Conservation (phyloP, 1,284 basidiomycete genomes). For the Cutaneotrichosporon mucoides region DNA sequence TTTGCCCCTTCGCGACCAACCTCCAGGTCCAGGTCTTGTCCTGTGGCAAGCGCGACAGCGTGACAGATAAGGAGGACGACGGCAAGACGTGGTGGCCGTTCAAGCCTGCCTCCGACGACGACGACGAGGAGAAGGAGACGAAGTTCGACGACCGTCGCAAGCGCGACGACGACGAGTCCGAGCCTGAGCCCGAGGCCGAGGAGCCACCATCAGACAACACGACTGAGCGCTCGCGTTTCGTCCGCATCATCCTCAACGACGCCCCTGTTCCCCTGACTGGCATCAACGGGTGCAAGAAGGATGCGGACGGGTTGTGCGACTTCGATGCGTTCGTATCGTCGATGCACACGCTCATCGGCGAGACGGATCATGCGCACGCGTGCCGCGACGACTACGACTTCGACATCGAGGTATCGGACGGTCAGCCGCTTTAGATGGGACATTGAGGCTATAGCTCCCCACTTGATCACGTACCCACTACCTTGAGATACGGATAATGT, state of each 20-base stretch:
- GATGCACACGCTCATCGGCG: constrained; percentile 52
- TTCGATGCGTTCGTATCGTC: constrained; percentile 56
- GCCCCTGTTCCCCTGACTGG: constrained; percentile 63
- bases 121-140: constrained; percentile 1
- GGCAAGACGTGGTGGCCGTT: constrained; percentile 13
- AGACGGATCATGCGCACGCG: background rate
- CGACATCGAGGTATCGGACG: constrained; percentile 1
- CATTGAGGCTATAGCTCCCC: no score
- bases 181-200: constrained; percentile 1
- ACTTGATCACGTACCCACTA: no score
- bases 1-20: constrained; percentile 56
- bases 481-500: background rate
- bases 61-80: constrained; percentile 1
- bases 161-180: constrained; percentile 4
- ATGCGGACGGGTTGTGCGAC: constrained; percentile 57
- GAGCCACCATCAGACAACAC: constrained; percentile 28
- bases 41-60: constrained; percentile 33
- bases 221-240: constrained; percentile 30
- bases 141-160: constrained; percentile 1
- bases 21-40: constrained; percentile 62
- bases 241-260: constrained; percentile 56
- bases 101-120: background rate
- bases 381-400: constrained; percentile 6
- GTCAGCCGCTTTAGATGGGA: background rate
- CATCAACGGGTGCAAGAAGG: constrained; percentile 31